These are phyloP conservation scores for Penicillium odoratum DNA, from an alignment of 495 filamentous ascomycete genomes.

Conservation along the genomic window DNA sequence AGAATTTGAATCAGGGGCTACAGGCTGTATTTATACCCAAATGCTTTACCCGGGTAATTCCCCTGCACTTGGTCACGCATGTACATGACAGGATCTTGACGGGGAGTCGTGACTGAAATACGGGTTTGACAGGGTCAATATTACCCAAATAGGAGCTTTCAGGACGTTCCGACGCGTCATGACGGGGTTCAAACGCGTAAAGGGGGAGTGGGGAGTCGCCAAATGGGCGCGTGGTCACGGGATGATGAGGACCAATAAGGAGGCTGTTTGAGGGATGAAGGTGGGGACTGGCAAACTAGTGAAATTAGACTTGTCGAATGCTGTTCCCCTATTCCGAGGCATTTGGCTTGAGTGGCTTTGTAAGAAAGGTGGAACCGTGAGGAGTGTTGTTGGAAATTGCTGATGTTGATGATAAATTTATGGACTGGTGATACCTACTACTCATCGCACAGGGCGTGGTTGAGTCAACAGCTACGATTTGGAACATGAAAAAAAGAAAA, in stretches of 20 bases:
- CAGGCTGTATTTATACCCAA: conserved; percentile 17
- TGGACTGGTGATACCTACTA: too few relatives aligned
- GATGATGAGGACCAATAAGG: conserved; percentile 26
- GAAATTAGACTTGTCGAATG: not conserved
- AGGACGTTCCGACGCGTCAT: conserved; percentile 32
- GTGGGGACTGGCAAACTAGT: conserved; percentile 4
- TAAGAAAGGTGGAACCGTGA: not conserved
- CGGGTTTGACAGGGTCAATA: conserved; percentile 13
- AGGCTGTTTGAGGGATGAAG: not conserved
- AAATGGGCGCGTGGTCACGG: conserved; percentile 46
- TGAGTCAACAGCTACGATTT: not conserved
- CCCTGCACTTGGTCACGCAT: conserved; percentile 8
- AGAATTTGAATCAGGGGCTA: conserved; percentile 19
- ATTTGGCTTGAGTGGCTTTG: not conserved
- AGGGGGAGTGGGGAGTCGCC: conserved; percentile 32
- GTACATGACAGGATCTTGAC: conserved; percentile 13
- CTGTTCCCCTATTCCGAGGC: not conserved
- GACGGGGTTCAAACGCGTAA: conserved; percentile 39
- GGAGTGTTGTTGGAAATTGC: too few relatives aligned
- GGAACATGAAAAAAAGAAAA: not conserved
- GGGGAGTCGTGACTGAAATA: conserved; percentile 3
- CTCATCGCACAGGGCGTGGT: not conserved
- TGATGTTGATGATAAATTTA: too few relatives aligned
- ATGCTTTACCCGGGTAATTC: not conserved
- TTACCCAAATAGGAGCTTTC: conserved; percentile 13